Base-by-base conservation (phyloP, 257 asterid genomes). In the Solanum infundibuliforme region DNA sequence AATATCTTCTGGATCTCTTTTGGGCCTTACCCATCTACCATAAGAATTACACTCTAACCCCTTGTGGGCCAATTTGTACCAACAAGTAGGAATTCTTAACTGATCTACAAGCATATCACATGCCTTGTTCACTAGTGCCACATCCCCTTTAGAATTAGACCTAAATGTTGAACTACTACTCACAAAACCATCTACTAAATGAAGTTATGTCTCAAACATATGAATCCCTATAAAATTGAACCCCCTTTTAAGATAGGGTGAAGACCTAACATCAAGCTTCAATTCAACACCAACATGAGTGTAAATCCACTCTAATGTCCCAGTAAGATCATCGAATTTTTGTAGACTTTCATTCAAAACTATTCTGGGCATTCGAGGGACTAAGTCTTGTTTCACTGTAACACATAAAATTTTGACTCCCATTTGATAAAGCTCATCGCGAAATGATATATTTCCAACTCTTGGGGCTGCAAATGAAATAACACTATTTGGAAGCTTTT, bases 1-100 rank as follows among this genome's bases (percentile, higher is more conserved):
- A 83, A 93, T 89, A 76, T 95, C 97, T 81, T 95, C 95, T 66
- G 93, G 93, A 5, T 94, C 95, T 88, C 98, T 88, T 69, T 87
- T 88, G 46, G 97, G 98, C 90, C 94, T 95, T 66, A 94, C 94
- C 98, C 98, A 95, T 65, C 98, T 92, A 20, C 98, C 98, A 83
- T 91, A 90, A 29, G 87, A 89, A 85, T 95, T 94, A 29, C 86
- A 92, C 43, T 83, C 90, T 84, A 95, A 87, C 21, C 98, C 98
- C 86, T 95, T 95, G 27, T 95, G 92, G 25, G 91, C 94, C 88
- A 90, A 74, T 83, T 95, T 98, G 71, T 93, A 95, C 98, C 97
- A 95, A 88, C 86, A 88, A 0, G 58, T 93, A 18, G 98, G 98
- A 25, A 94, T 90, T 62, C 94, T 95, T 84, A 94, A 82, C 38